Evolutionary conservation across 352 stramenopile species (phyloP), one percentile per base, ranked within the genome.

Genomic region (Elongisporangium undulatum): DNA sequence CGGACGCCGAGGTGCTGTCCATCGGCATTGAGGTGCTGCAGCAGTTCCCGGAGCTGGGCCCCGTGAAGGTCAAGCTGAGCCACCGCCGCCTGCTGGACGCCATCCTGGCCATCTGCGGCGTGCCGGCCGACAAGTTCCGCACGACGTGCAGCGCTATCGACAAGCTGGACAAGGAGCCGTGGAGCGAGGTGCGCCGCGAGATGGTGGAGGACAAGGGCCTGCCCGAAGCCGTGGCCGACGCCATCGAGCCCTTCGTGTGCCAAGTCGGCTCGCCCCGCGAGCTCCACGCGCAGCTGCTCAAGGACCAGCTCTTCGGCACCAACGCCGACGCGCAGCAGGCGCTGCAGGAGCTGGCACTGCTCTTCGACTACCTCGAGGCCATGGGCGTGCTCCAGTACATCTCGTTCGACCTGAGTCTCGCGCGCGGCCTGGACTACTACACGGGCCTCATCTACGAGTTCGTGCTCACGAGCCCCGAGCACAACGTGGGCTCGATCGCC

Each of bases 361-460:
- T 99, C 20, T 99, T 99, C 68, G 88, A 97, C 45, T 99, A 99
- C 77, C 72, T 99, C 13, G 96, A 99, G 49, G 94, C 95, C 24
- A 99, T 99, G 94, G 96, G 90, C 53, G 95, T 97, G 53, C 81
- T 99, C 19, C 71, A 98, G 57, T 89, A 71, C 63, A 88, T 98
- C 56, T 97, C 90, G 24, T 99, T 99, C 65, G 97, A 99, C 63
- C 74, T 99, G 41, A 98, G 87, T 68, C 82, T 99, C 50, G 97
- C 97, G 16, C 90, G 97, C 24, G 97, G 97, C 22, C 80, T 99
- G 13, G 97, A 99, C 77, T 99, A 99, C 88, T 99, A 99, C 81
- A 99, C 97, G 16, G 97, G 97, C 16, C 79, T 99, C 50, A 99
- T 99, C 71, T 99, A 99, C 75, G 97, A 99, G 79, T 98, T 97